A percentile compares a stretch with the other conserved stretches of the same genome.
These are phyloP conservation scores for Asterionellopsis glacialis DNA, from an alignment of 108 stramenopile species.

Conservation along the genomic window DNA sequence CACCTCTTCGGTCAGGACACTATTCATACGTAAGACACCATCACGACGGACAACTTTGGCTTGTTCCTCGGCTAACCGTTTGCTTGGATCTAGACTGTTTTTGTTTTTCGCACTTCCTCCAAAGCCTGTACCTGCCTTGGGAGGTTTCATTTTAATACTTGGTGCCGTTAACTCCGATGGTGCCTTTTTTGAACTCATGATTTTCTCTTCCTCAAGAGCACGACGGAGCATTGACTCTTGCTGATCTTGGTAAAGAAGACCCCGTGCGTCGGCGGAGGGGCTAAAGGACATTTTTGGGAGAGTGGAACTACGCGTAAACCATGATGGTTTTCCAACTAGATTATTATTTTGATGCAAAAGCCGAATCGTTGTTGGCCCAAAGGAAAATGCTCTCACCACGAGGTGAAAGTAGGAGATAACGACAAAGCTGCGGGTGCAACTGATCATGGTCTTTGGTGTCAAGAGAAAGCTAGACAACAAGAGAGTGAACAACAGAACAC, in stretches of 20 bases:
- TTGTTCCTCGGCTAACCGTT: constrained; percentile 23
- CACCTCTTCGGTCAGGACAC: constrained; percentile 14
- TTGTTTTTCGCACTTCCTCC: constrained; percentile 15
- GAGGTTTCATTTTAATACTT: constrained; percentile 15
- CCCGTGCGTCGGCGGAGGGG: constrained; percentile 7
- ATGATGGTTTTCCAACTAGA: no score
- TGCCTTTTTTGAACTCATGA: constrained; percentile 13
- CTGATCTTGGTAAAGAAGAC: constrained; percentile 49
- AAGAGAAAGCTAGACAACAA: no score
- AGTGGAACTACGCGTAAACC: no score
- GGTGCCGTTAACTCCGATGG: constrained; percentile 19
- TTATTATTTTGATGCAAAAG: no score
- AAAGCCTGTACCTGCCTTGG: constrained; percentile 39
- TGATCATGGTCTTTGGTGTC: background rate
- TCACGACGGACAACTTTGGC: constrained; percentile 31
- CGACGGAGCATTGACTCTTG: constrained; percentile 40
- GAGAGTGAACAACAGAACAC: background rate
- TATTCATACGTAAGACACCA: constrained; percentile 36
- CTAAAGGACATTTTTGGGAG: no score
- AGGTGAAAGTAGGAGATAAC: background rate
- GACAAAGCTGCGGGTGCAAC: background rate
- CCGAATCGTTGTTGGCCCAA: no score
- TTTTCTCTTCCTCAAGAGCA: constrained; percentile 24
- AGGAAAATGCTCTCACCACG: no score
- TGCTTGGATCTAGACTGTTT: constrained; percentile 2